Conservation (phyloP, 441 rosid genomes). For the Cnidoscolus chayamansa region DNA sequence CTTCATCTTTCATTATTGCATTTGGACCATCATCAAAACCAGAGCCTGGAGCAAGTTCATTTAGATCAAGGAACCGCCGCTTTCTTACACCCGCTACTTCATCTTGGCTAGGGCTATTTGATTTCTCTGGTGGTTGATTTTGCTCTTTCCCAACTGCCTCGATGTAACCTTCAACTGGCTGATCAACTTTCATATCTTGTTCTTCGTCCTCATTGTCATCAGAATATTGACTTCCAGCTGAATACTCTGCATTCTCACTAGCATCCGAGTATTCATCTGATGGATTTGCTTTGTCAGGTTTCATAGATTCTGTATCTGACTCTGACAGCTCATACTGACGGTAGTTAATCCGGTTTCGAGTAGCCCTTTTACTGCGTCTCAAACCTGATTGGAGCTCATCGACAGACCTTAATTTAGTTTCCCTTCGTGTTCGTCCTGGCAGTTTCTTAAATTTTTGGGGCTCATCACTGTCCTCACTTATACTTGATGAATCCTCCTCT, state of each 20-base stretch:
- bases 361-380: slow-evolving; percentile 93
- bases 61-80: slow-evolving; percentile 83
- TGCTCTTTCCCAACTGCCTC: slow-evolving; percentile 44
- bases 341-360: slow-evolving; percentile 67
- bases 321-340: slow-evolving; percentile 78
- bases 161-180: slow-evolving; percentile 40
- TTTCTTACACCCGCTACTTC: slow-evolving; percentile 59
- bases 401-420: slow-evolving; percentile 70
- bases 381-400: slow-evolving; percentile 74
- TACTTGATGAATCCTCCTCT: slow-evolving; percentile 68
- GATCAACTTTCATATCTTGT: slow-evolving; percentile 50
- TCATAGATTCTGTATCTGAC: slow-evolving; percentile 69
- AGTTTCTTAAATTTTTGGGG: slow-evolving; percentile 64
- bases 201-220: slow-evolving; percentile 56
- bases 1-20: slow-evolving; percentile 64
- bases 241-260: slow-evolving; percentile 55
- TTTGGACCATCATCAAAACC: slow-evolving; percentile 86
- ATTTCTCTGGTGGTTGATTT: slow-evolving; percentile 44
- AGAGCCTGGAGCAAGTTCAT: slow-evolving; percentile 90
- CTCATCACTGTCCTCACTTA: slow-evolving; percentile 82
- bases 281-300: slow-evolving; percentile 48
- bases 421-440: slow-evolving; percentile 66
- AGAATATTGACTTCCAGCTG: slow-evolving; percentile 66
- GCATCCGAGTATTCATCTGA: slow-evolving; percentile 57
- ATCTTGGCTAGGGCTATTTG: slow-evolving; percentile 51